Conservation (phyloP, 2,329 filamentous ascomycete genomes). For the Aureobasidium lini region DNA sequence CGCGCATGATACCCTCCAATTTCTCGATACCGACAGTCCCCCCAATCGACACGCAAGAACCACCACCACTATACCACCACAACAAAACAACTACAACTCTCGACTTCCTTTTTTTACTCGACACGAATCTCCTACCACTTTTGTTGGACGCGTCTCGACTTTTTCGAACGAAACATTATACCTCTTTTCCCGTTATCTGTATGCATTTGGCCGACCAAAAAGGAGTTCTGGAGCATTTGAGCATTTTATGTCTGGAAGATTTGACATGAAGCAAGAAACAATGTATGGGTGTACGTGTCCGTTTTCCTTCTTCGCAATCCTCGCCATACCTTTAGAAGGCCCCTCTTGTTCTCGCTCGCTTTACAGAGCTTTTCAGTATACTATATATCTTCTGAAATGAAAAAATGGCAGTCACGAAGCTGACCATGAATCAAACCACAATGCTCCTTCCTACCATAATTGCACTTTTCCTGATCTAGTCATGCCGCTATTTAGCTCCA, state of each 20-base stretch:
- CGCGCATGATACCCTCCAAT: constrained; percentile 3
- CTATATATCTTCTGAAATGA: not conserved
- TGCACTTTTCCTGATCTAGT: not conserved
- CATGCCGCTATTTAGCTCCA: not conserved
- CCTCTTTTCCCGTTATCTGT: not conserved
- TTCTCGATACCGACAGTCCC: constrained; percentile 7
- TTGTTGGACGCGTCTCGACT: not conserved
- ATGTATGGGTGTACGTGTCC: not conserved
- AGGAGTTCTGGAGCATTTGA: not conserved
- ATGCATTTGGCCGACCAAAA: not conserved
- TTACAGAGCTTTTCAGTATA: not conserved
- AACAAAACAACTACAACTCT: not conserved
- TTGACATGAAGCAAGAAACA: not conserved
- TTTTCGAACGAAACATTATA: not conserved
- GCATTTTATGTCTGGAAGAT: not conserved
- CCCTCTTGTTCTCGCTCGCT: not conserved
- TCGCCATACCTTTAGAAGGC: no score
- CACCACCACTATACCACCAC: not conserved
- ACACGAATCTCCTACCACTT: not conserved
- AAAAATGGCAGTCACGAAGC: not conserved
- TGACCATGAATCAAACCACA: not conserved
- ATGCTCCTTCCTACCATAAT: not conserved
- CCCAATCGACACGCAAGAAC: not conserved
- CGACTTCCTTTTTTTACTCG: not conserved
- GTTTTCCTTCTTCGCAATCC: not conserved